Evolutionary conservation across 495 filamentous ascomycete genomes (phyloP), one percentile per base, ranked within the genome.

Genomic region (Penicillium argentinense): DNA sequence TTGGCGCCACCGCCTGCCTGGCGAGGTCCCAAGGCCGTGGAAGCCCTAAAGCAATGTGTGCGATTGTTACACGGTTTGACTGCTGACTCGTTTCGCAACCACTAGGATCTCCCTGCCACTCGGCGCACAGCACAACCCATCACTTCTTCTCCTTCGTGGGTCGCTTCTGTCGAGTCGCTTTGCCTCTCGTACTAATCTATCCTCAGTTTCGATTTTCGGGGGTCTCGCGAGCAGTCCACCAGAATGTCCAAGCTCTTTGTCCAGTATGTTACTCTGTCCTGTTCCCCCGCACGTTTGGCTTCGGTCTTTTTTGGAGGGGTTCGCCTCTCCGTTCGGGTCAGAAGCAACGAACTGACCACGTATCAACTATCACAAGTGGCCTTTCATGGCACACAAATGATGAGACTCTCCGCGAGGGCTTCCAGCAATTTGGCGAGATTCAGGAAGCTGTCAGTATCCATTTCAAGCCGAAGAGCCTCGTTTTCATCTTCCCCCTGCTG

Each of bases 301-400:
- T 21, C 33, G 33, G 33, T n/a, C 14, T 17, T 36, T 36, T 36
- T 36, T 36, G n/a, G n/a, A n/a, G n/a, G n/a, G n/a, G n/a, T n/a
- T 36, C 37, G 23, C 23, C 25, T 2, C 30, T 42, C 47, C 7
- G 8, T 49, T 57, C n/a, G 42, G 39, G 30, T 44, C 45, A 24
- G 16, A 12, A 8, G 32, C 12, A 33, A 14, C 26, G 1, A 32
- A 13, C 25, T 9, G 27, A 36, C 33, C 27, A 23, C 26, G 24
- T 18, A 21, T 19, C 21, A 4, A 13, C 21, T 12, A 36, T 21
- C 2, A 21, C 22, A 34, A 97, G 92, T 59, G 92, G 92, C 78
- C 90, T 97, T 53, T 89, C 92, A 51, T 97, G 92, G 92, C 91
- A 96, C 77, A 97, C 92, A 39, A 89, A 91, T 65, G 92, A 97